Evolutionary conservation across 768 basidiomycete species (phyloP).

Genomic region (Rhodotorula sphaerocarpa): DNA sequence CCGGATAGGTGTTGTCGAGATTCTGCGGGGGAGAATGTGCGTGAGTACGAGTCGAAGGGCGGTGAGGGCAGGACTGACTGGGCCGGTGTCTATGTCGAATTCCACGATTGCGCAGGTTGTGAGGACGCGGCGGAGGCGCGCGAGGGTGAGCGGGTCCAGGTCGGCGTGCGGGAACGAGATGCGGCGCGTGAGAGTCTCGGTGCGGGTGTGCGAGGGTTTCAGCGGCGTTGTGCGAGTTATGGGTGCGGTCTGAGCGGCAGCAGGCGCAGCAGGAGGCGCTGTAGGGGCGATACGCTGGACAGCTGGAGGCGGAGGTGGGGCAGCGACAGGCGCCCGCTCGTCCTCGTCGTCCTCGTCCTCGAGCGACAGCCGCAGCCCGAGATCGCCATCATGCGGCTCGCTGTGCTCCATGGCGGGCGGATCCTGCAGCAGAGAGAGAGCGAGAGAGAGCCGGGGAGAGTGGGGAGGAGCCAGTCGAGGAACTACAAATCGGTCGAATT

Average conservation of each 20-base stretch:
- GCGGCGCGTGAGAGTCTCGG: conserved; percentile 6
- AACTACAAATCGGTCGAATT: too few species aligned
- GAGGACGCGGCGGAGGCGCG: conserved; percentile 9
- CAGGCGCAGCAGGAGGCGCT: not conserved
- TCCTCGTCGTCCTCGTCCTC: too few species aligned
- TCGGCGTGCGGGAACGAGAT: conserved; percentile 16
- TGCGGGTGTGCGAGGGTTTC: not conserved
- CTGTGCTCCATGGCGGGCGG: not conserved
- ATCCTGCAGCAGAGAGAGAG: not conserved
- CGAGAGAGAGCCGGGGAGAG: not conserved
- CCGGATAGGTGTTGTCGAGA: conserved; percentile 25
- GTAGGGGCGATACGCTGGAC: too few species aligned
- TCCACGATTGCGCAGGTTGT: conserved; percentile 35
- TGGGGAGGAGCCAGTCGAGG: too few species aligned
- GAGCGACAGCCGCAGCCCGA: conserved; percentile 5
- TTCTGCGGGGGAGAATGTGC: not conserved
- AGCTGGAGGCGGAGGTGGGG: too few species aligned
- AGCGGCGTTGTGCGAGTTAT: not conserved
- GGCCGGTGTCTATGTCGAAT: conserved; percentile 37
- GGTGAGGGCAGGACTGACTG: conserved; percentile 7
- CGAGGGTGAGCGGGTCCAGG: conserved; percentile 5
- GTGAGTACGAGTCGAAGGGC: not conserved
- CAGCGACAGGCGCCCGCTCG: too few species aligned
- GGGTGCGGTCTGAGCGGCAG: not conserved
- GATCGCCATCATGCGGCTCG: conserved; percentile 7